Percentiles rank a stretch among this genome's conserved stretches.
Evolutionary conservation across 371 early-diverging fungal genomes (phyloP).

Genomic region (Lichtheimia ramosa): DNA sequence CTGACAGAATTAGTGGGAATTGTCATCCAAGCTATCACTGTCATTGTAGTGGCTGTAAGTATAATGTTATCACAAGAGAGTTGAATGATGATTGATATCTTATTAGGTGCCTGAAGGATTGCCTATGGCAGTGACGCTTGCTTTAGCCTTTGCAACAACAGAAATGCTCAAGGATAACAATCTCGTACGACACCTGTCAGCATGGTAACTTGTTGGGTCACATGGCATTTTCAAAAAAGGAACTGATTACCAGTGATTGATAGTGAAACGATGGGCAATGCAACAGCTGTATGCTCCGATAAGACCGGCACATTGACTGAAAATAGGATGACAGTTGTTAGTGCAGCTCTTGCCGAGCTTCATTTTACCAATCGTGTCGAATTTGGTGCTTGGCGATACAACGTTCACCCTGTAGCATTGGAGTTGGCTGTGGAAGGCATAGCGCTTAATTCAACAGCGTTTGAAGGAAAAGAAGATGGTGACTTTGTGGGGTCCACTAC

Average conservation of each 20-base stretch:
- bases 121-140: slow-evolving; percentile 85
- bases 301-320: slow-evolving; percentile 85
- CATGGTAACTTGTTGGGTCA: slow-evolving; percentile 39
- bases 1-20: slow-evolving; percentile 51
- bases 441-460: slow-evolving; percentile 76
- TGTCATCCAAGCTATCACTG: slow-evolving; percentile 59
- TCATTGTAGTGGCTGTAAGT: slow-evolving; percentile 62
- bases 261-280: slow-evolving; percentile 85
- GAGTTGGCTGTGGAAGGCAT: slow-evolving; percentile 44
- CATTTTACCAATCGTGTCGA: slow-evolving; percentile 12
- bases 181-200: slow-evolving; percentile 74
- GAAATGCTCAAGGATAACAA: slow-evolving; percentile 79
- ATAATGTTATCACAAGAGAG: neutral
- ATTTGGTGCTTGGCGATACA: slow-evolving; percentile 36
- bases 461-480: slow-evolving; percentile 54
- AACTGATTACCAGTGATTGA: neutral
- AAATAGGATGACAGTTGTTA: slow-evolving; percentile 86
- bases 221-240: too few relatives aligned
- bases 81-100: neutral
- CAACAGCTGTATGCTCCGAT: slow-evolving; percentile 84
- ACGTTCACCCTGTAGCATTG: slow-evolving; percentile 25
- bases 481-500: slow-evolving; percentile 43
- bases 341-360: slow-evolving; percentile 35
- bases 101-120: slow-evolving; percentile 78
- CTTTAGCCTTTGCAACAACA: slow-evolving; percentile 75